phyloP scores from a whole-genome alignment of 2,329 filamentous ascomycete genomes.

The Hypoxylon sp. region DNA sequence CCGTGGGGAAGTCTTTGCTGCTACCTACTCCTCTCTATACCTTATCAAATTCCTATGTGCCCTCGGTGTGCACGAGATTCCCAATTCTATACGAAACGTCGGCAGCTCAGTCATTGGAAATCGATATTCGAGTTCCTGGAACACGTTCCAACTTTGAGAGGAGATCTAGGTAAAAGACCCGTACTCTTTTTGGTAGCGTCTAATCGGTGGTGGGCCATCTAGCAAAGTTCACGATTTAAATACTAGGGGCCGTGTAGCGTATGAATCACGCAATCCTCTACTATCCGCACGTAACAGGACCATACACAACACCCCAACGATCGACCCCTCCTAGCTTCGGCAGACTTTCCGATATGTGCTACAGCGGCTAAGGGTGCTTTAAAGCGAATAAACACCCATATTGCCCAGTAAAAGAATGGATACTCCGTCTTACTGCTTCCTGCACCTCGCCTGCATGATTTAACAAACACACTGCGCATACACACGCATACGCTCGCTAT shows the following conservation, averaged over 20 bases:
- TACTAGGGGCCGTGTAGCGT: constrained; percentile 12
- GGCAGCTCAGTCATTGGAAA: constrained; percentile 13
- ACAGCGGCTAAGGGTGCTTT: constrained; percentile 5
- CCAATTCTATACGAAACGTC: constrained; percentile 4
- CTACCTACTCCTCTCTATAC: constrained; percentile 30
- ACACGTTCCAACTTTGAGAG: neutral
- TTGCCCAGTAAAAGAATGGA: constrained; percentile 10
- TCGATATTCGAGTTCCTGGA: neutral
- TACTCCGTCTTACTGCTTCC: constrained; percentile 28
- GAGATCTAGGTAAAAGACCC: neutral
- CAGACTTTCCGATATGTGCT: constrained; percentile 32
- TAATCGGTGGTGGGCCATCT: neutral
- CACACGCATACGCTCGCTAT: neutral
- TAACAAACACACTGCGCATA: neutral
- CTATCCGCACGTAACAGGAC: constrained; percentile 37
- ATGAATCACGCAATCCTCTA: constrained; percentile 40
- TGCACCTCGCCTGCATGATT: constrained; percentile 22
- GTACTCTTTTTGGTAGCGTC: neutral
- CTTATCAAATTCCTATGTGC: neutral
- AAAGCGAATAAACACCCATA: constrained; percentile 26
- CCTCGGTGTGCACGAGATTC: constrained; percentile 1
- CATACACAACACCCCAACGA: constrained; percentile 8
- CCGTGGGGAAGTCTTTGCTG: constrained; percentile 20
- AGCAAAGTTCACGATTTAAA: constrained; percentile 6
- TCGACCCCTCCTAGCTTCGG: constrained; percentile 30